A percentile compares a stretch with the other conserved stretches of the same genome.
Evolutionary conservation across 345 rosid genomes (phyloP).

Genomic region (Trapa bicornis): DNA sequence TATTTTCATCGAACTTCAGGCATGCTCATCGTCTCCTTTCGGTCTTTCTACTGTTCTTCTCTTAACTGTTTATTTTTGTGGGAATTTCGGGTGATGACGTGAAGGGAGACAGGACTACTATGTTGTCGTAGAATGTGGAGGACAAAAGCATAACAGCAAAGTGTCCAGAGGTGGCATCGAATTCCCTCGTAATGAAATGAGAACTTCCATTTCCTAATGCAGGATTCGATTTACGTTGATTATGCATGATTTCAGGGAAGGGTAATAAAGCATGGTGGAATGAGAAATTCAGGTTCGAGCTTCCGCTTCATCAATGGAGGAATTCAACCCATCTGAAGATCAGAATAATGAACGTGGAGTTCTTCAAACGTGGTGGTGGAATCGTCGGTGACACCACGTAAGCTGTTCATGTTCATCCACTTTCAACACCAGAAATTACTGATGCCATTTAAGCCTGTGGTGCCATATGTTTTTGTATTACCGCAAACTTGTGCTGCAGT

Average conservation of each 20-base stretch:
- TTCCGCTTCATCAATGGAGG: slow-evolving; percentile 40
- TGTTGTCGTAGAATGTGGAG: slow-evolving; percentile 54
- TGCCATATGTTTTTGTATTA: background rate
- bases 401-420: background rate
- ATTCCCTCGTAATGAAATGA: background rate
- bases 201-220: background rate
- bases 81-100: background rate
- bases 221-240: background rate
- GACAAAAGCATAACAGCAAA: slow-evolving; percentile 49
- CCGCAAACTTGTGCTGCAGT: slow-evolving; percentile 19
- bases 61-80: too few species aligned
- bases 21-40: too few species aligned
- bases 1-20: background rate
- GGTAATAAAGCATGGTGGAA: slow-evolving; percentile 58
- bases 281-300: slow-evolving; percentile 62
- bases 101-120: slow-evolving; percentile 54
- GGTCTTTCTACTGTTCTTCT: background rate
- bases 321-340: slow-evolving; percentile 39
- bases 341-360: slow-evolving; percentile 53
- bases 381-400: slow-evolving; percentile 77
- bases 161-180: slow-evolving; percentile 41
- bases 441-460: too few species aligned
- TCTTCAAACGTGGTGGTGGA: slow-evolving; percentile 42
- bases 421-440: background rate
- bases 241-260: slow-evolving; percentile 23